Percentiles rank a stretch among this genome's conserved stretches.
These are phyloP conservation scores for Pseudocercospora pini-densiflorae DNA, from an alignment of 2,329 filamentous ascomycete species.

Conservation along the genomic window DNA sequence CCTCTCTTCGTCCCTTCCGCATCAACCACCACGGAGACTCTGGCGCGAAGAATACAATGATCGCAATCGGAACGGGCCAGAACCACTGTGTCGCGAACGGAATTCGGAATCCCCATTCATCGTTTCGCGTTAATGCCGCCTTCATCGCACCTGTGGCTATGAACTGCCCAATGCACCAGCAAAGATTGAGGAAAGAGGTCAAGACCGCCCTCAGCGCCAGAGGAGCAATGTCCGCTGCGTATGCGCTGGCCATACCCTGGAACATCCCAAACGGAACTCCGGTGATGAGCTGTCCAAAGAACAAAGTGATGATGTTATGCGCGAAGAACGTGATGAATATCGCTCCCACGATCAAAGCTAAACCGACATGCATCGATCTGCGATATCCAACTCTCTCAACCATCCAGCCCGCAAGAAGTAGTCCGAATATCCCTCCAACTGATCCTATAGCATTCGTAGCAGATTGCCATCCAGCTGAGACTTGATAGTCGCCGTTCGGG, in stretches of 20 bases:
- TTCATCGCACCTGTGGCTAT: background rate
- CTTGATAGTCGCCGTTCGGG: constrained; percentile 2
- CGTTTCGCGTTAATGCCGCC: background rate
- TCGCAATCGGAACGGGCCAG: background rate
- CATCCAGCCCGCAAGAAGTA: background rate
- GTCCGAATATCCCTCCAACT: background rate
- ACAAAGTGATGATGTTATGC: background rate
- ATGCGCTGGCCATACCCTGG: background rate
- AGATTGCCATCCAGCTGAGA: background rate
- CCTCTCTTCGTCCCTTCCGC: background rate
- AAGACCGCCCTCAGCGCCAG: background rate
- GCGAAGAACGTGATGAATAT: background rate
- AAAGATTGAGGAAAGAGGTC: background rate
- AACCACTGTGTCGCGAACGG: background rate
- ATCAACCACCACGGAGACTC: background rate
- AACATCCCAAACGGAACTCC: background rate
- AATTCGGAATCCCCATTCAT: background rate
- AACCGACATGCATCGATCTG: background rate
- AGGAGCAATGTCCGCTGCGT: background rate
- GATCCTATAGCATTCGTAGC: background rate
- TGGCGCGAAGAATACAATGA: background rate
- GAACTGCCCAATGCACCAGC: background rate
- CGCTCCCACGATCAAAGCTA: background rate
- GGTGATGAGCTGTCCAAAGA: background rate
- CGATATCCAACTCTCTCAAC: background rate